phyloP scores from a whole-genome alignment of 1,139 yeast species.

The Ashbya aceris region DNA sequence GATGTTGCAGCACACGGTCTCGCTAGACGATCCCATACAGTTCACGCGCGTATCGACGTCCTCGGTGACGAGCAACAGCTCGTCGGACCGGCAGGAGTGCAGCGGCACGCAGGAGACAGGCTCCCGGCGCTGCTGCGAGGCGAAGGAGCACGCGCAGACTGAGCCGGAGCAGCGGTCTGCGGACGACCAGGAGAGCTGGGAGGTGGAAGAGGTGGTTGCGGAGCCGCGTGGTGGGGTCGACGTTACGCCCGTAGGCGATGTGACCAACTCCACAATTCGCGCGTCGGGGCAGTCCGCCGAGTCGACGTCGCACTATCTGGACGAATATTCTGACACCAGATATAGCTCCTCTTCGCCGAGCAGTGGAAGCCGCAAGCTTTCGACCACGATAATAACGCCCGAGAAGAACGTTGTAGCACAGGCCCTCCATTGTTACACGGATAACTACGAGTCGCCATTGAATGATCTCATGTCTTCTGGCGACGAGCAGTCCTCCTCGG shows the following conservation, averaged over 20 bases:
- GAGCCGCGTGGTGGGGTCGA: conserved; percentile 6
- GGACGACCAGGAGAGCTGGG: no score
- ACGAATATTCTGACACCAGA: neutral
- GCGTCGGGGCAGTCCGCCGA: conserved; percentile 11
- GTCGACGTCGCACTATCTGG: neutral
- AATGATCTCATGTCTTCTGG: conserved; percentile 8
- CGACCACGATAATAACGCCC: neutral
- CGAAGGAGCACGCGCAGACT: no score
- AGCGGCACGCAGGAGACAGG: no score
- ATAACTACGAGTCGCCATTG: conserved; percentile 10
- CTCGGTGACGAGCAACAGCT: conserved; percentile 22
- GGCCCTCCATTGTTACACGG: neutral
- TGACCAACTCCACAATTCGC: conserved; percentile 18
- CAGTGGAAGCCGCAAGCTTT: neutral
- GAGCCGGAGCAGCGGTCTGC: no score
- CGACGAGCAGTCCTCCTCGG: conserved; percentile 5
- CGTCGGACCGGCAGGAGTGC: conserved; percentile 10
- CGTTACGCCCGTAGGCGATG: neutral
- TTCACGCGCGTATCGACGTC: conserved; percentile 34
- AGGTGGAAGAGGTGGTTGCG: no score
- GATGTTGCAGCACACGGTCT: conserved; percentile 11
- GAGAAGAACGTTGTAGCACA: conserved; percentile 1
- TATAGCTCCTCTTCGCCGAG: neutral
- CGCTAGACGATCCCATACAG: conserved; percentile 32
- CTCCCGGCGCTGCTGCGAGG: no score